Evolutionary conservation across 2,329 filamentous ascomycete genomes (phyloP).

Genomic region (Drechslerella coelobrocha): DNA sequence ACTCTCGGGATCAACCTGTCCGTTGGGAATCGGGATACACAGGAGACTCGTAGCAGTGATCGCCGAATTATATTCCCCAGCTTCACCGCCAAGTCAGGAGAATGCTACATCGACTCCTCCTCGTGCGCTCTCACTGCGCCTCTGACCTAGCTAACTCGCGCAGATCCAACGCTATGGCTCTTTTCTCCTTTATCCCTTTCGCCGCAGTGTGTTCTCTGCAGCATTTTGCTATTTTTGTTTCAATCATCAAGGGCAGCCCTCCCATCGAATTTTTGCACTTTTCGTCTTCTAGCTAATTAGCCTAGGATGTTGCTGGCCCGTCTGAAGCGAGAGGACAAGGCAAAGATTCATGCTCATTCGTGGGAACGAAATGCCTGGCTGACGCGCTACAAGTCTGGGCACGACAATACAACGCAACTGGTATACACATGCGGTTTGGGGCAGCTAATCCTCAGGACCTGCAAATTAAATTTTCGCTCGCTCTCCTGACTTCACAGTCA

Average conservation of each 20-base stretch:
- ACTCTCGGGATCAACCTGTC: slow-evolving; percentile 13
- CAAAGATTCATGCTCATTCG: slow-evolving; percentile 35
- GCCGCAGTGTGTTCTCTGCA: slow-evolving; percentile 19
- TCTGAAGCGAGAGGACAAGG: slow-evolving; percentile 5
- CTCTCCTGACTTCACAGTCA: slow-evolving; percentile 6
- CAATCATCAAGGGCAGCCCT: slow-evolving; percentile 22
- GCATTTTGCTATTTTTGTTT: slow-evolving; percentile 49
- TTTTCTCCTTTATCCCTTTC: slow-evolving; percentile 7
- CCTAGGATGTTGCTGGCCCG: slow-evolving; percentile 33
- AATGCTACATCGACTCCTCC: slow-evolving; percentile 28
- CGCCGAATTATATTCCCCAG: slow-evolving; percentile 36
- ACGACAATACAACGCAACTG: slow-evolving; percentile 35
- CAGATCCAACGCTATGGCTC: slow-evolving; percentile 22
- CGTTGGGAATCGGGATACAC: slow-evolving; percentile 19
- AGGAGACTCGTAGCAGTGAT: slow-evolving; percentile 33
- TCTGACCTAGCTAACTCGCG: slow-evolving; percentile 14
- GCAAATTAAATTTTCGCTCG: slow-evolving; percentile 20
- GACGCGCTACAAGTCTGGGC: slow-evolving; percentile 19
- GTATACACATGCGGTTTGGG: slow-evolving; percentile 22
- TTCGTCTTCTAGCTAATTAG: slow-evolving; percentile 30
- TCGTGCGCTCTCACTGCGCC: slow-evolving; percentile 4
- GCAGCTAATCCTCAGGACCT: not conserved
- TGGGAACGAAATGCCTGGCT: slow-evolving; percentile 20
- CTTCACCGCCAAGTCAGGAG: slow-evolving; percentile 42
- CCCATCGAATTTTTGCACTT: slow-evolving; percentile 18